phyloP scores from a whole-genome alignment of 176 grass and related monocot genomes.

The Oryza rufipogon region DNA sequence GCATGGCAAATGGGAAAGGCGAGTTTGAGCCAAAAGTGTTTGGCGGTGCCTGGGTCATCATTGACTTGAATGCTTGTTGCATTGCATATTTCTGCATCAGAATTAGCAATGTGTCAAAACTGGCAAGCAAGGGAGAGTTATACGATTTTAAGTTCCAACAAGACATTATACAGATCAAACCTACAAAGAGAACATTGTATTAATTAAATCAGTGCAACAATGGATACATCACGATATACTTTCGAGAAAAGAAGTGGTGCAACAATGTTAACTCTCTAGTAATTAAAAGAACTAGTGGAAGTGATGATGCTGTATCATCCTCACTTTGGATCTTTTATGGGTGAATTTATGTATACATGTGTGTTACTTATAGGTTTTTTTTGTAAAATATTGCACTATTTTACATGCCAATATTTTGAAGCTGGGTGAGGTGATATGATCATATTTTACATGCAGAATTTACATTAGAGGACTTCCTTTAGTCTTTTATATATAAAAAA shows the following conservation, averaged over 20 bases:
- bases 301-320: background rate
- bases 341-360: background rate
- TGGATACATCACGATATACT: background rate
- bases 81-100: constrained; percentile 72
- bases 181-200: background rate
- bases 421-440: background rate
- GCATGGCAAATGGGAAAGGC: constrained; percentile 80
- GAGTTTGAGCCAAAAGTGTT: constrained; percentile 65
- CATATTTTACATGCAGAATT: background rate
- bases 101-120: constrained; percentile 29
- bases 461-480: background rate
- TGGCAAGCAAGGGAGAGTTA: background rate
- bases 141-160: constrained; percentile 15
- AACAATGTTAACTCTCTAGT: background rate
- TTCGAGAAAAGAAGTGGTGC: background rate
- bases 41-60: constrained; percentile 85
- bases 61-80: constrained; percentile 91
- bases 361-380: background rate
- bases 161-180: background rate
- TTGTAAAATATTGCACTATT: background rate
- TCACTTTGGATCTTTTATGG: background rate
- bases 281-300: background rate
- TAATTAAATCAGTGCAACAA: background rate
- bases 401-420: background rate
- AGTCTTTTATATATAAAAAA: background rate